Evolutionary conservation across 305 asterid genomes (phyloP).

Genomic region (Fraxinus paxiana): DNA sequence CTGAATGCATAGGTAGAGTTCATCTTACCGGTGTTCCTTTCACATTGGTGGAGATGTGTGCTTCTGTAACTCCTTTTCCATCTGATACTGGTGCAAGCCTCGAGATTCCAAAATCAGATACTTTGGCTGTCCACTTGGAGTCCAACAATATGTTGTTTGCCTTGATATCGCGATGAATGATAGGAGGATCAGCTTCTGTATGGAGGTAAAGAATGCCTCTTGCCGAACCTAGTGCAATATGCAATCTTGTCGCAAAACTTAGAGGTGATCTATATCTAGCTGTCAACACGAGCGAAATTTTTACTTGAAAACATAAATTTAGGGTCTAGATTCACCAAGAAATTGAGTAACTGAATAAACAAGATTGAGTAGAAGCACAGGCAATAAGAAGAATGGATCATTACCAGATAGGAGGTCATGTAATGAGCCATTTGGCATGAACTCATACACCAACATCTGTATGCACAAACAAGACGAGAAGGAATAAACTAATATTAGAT

Average conservation of each 20-base stretch:
- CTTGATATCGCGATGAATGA: slow-evolving; percentile 86
- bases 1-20: not conserved
- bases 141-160: slow-evolving; percentile 80
- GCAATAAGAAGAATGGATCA: not conserved
- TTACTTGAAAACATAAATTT: not conserved
- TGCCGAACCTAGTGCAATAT: slow-evolving; percentile 67
- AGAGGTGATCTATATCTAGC: slow-evolving; percentile 48
- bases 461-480: not conserved
- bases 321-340: not conserved
- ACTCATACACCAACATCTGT: slow-evolving; percentile 57
- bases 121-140: slow-evolving; percentile 72
- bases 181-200: slow-evolving; percentile 86
- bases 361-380: not conserved
- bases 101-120: slow-evolving; percentile 86
- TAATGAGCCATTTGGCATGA: slow-evolving; percentile 50
- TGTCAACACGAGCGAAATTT: slow-evolving; percentile 18
- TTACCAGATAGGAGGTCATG: slow-evolving; percentile 48
- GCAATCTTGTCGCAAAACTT: slow-evolving; percentile 60
- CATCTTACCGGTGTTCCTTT: slow-evolving; percentile 86
- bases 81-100: slow-evolving; percentile 70
- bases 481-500: not conserved
- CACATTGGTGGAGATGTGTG: slow-evolving; percentile 69
- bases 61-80: slow-evolving; percentile 43
- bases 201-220: slow-evolving; percentile 87
- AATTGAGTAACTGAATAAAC: not conserved